phyloP scores from a whole-genome alignment of 164 flowering plant genomes.

The Umbilicus rupestris region DNA sequence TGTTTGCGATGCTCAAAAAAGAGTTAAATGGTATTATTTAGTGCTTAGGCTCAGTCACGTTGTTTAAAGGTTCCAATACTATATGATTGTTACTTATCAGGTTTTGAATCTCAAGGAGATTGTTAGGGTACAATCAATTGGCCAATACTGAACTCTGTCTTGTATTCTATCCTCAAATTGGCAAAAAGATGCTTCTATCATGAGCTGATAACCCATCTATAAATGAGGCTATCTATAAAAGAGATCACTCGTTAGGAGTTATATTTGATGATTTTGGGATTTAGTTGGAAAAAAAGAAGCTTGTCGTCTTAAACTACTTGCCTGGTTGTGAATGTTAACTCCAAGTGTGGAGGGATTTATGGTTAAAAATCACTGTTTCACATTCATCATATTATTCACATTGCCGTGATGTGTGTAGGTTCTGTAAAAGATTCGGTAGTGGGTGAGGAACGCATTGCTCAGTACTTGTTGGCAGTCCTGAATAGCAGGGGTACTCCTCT shows the following conservation, averaged over 20 bases:
- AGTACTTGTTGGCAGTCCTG: conserved; percentile 67
- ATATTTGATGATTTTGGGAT: neutral
- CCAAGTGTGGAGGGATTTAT: neutral
- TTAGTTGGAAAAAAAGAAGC: neutral
- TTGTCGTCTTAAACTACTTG: neutral
- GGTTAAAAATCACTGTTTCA: neutral
- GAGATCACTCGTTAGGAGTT: neutral
- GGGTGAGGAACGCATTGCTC: conserved; percentile 92
- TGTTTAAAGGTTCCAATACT: too few relatives aligned
- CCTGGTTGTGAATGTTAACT: neutral
- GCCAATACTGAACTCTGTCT: neutral
- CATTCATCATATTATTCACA: neutral
- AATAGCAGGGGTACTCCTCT: conserved; percentile 80
- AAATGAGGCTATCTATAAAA: neutral
- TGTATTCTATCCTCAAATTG: neutral
- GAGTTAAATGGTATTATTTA: neutral
- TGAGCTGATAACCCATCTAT: too few relatives aligned
- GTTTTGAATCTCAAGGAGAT: neutral
- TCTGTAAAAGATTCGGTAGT: conserved; percentile 91
- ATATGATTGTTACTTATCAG: neutral
- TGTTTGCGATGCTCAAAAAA: neutral
- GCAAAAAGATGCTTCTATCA: too few relatives aligned
- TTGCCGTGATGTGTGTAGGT: conserved; percentile 30
- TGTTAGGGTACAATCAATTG: neutral
- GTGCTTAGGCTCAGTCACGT: neutral